Percentiles rank a stretch among this genome's conserved stretches.
These are phyloP conservation scores for Boletales sp. DNA, from an alignment of 768 basidiomycete species.

Conservation along the genomic window DNA sequence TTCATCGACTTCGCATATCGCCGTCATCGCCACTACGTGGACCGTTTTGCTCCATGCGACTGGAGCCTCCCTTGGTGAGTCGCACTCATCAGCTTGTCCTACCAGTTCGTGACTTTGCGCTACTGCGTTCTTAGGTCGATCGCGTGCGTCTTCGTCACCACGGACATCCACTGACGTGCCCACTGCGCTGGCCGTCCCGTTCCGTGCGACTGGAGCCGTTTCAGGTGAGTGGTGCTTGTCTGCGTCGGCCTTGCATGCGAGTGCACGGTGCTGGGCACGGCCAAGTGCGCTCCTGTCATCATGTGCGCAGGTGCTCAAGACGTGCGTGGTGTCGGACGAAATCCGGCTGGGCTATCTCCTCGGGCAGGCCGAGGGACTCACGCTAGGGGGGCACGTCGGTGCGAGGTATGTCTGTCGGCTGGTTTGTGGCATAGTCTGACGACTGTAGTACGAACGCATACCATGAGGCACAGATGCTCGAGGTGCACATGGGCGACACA, in stretches of 20 bases:
- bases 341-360: conserved; percentile 54
- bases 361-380: conserved; percentile 63
- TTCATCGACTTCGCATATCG: no score
- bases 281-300: conserved; percentile 57
- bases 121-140: conserved; percentile 56
- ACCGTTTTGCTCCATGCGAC: no score
- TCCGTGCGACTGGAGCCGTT: no score
- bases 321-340: conserved; percentile 45
- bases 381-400: conserved; percentile 51
- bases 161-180: no score
- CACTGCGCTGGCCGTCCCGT: neutral
- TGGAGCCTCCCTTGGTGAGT: no score
- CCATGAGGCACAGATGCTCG: conserved; percentile 51
- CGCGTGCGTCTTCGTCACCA: conserved; percentile 54
- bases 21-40: no score
- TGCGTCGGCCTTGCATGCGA: conserved; percentile 77
- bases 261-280: conserved; percentile 75
- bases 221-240: conserved; percentile 53
- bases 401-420: conserved; percentile 46
- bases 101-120: conserved; percentile 65
- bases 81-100: no score
- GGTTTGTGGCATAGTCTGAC: neutral
- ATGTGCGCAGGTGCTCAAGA: conserved; percentile 48
- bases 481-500: conserved; percentile 37
- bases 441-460: conserved; percentile 47